phyloP scores from a whole-genome alignment of 108 stramenopile genomes.

The Nitzschia palea region DNA sequence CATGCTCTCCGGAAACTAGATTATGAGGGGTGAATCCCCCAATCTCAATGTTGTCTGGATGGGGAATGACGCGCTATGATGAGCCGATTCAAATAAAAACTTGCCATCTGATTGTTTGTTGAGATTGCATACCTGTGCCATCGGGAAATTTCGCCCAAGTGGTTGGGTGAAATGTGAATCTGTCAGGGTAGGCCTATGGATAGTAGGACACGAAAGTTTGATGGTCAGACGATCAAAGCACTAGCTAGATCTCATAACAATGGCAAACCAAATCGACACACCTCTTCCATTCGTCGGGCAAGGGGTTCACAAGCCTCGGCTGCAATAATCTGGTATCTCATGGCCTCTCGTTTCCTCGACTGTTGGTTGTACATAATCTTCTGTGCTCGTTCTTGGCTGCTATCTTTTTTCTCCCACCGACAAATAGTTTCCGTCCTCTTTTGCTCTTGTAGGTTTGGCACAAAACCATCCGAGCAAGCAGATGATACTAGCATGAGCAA shows the following conservation, averaged over 20 bases:
- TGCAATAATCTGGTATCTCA: constrained; percentile 57
- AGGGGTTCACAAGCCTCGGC: constrained; percentile 48
- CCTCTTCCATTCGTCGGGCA: constrained; percentile 39
- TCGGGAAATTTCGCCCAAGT: constrained; percentile 88
- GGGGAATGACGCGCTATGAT: not conserved
- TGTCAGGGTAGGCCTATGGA: constrained; percentile 46
- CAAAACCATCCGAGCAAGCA: not conserved
- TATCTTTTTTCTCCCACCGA: not conserved
- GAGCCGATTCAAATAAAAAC: not conserved
- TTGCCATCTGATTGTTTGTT: not conserved
- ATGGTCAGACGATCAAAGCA: too few species aligned
- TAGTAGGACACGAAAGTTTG: too few species aligned
- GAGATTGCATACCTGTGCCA: constrained; percentile 37
- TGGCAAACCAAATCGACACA: too few species aligned
- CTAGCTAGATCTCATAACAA: too few species aligned
- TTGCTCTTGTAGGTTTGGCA: not conserved
- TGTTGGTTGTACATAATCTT: constrained; percentile 50
- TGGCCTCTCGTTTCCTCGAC: constrained; percentile 36
- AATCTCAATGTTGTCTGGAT: constrained; percentile 62
- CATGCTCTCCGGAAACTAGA: constrained; percentile 79
- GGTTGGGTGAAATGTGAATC: constrained; percentile 78
- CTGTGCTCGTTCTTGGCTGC: constrained; percentile 20
- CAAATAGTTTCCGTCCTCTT: not conserved
- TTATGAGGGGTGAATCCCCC: constrained; percentile 79
- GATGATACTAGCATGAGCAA: constrained; percentile 1